These are phyloP conservation scores for Penicillium psychrosexuale DNA, from an alignment of 2,329 filamentous ascomycete species.

Conservation along the genomic window DNA sequence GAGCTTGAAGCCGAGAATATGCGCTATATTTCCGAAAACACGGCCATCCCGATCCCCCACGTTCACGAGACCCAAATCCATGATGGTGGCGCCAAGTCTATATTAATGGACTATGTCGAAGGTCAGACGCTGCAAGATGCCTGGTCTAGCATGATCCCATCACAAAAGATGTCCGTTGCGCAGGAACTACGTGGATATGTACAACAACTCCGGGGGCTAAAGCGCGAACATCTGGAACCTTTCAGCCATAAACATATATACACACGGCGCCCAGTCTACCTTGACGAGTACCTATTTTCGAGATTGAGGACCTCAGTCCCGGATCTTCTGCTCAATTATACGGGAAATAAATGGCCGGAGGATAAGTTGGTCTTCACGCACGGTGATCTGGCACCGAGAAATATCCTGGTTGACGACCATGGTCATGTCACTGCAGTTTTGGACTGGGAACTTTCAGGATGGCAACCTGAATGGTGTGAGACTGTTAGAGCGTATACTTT, in stretches of 20 bases:
- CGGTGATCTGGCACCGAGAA: slow-evolving; percentile 6
- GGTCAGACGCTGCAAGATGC: slow-evolving; percentile 1
- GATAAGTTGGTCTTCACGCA: slow-evolving; percentile 5
- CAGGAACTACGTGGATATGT: slow-evolving; percentile 8
- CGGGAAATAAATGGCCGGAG: background rate
- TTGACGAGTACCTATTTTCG: background rate
- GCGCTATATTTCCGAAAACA: background rate
- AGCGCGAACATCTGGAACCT: too few species aligned
- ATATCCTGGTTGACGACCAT: slow-evolving; percentile 9
- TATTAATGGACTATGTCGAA: slow-evolving; percentile 4
- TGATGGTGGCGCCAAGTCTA: background rate
- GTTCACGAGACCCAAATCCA: background rate
- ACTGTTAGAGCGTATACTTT: slow-evolving; percentile 1
- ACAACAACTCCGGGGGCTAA: background rate
- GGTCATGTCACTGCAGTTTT: slow-evolving; percentile 4
- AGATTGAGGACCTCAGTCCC: background rate
- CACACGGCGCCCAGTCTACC: background rate
- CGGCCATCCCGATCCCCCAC: background rate
- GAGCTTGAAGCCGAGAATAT: slow-evolving; percentile 2
- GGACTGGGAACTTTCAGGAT: slow-evolving; percentile 10
- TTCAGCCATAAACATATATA: background rate
- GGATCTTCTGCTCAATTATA: background rate
- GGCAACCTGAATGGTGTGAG: slow-evolving; percentile 3
- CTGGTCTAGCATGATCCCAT: slow-evolving; percentile 8
- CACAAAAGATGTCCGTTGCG: slow-evolving; percentile 5